Conservation (phyloP, 108 stramenopile species). For the Fistulifera pelliculosa region DNA sequence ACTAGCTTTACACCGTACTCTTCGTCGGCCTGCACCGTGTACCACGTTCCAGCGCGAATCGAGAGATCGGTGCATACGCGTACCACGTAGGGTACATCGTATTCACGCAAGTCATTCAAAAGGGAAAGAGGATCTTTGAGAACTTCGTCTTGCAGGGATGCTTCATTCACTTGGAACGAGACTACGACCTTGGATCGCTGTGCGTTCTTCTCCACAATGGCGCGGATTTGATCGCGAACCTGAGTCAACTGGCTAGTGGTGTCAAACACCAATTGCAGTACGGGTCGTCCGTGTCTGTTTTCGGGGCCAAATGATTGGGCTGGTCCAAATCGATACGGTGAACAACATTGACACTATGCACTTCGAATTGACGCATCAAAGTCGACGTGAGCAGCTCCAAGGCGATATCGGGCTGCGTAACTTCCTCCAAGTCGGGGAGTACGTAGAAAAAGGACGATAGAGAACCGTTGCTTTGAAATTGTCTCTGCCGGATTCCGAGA, state of each 20-base stretch:
- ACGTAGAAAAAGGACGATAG: slow-evolving; percentile 92
- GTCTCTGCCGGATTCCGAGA: slow-evolving; percentile 31
- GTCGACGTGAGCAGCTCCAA: slow-evolving; percentile 15
- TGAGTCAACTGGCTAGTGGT: slow-evolving; percentile 70
- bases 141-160: slow-evolving; percentile 9
- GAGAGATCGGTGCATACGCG: slow-evolving; percentile 87
- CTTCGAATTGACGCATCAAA: slow-evolving; percentile 54
- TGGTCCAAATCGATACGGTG: slow-evolving; percentile 65
- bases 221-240: slow-evolving; percentile 43
- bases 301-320: slow-evolving; percentile 57
- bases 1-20: slow-evolving; percentile 44
- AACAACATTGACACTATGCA: slow-evolving; percentile 52
- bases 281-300: slow-evolving; percentile 31
- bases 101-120: slow-evolving; percentile 87
- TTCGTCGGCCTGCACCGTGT: slow-evolving; percentile 47
- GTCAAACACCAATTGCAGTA: slow-evolving; percentile 64
- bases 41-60: slow-evolving; percentile 95
- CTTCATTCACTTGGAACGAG: slow-evolving; percentile 7
- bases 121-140: slow-evolving; percentile 51
- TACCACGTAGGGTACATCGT: slow-evolving; percentile 95
- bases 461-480: slow-evolving; percentile 87
- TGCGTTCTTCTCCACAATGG: slow-evolving; percentile 37
- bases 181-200: slow-evolving; percentile 10
- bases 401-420: slow-evolving; percentile 14
- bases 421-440: slow-evolving; percentile 23